These are phyloP conservation scores for Penicillium hordei DNA, from an alignment of 2,329 filamentous ascomycete species.

Conservation along the genomic window DNA sequence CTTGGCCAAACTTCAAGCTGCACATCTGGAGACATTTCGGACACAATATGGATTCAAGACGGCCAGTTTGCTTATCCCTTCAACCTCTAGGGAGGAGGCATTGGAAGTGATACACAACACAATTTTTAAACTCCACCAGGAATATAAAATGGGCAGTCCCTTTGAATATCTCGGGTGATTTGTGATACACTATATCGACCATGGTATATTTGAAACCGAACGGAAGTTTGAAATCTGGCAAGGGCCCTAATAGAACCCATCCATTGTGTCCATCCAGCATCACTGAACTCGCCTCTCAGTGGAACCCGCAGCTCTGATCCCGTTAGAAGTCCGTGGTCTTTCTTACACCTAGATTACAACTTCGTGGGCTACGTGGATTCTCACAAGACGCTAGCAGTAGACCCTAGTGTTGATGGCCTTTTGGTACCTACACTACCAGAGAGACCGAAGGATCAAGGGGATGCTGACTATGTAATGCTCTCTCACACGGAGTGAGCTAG, in stretches of 20 bases:
- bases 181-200: too few relatives aligned
- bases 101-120: too few relatives aligned
- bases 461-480: background rate
- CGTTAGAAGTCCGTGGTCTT: too few relatives aligned
- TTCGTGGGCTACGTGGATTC: background rate
- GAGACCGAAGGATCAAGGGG: background rate
- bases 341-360: background rate
- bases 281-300: too few relatives aligned
- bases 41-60: background rate
- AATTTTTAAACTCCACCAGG: too few relatives aligned
- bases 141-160: too few relatives aligned
- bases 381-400: background rate
- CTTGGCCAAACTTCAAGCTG: background rate
- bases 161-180: too few relatives aligned
- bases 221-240: too few relatives aligned
- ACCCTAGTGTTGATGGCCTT: background rate
- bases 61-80: background rate
- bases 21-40: background rate
- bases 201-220: too few relatives aligned
- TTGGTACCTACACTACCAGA: background rate
- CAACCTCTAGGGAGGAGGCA: background rate
- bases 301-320: too few relatives aligned
- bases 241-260: too few relatives aligned
- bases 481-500: background rate
- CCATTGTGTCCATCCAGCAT: too few relatives aligned